phyloP scores from a whole-genome alignment of 148 eudicot species.

The Silene conica region DNA sequence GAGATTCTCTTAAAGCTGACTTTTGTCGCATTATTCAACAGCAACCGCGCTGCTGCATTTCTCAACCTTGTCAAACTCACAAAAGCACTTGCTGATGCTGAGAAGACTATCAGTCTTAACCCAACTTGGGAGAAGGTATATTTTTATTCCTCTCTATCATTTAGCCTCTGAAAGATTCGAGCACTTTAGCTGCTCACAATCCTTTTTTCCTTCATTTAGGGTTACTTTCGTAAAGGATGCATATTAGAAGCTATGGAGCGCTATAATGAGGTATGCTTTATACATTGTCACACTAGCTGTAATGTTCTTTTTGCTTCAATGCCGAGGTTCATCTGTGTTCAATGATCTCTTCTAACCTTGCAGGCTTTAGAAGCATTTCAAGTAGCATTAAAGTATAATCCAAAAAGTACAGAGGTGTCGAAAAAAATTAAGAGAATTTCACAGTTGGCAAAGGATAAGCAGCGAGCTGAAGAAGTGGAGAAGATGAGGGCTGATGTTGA shows the following conservation, averaged over 20 bases:
- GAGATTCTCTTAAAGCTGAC: constrained; percentile 7
- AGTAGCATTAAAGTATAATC: constrained; percentile 66
- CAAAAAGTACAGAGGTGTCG: constrained; percentile 83
- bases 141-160: background rate
- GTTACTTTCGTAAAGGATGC: constrained; percentile 96
- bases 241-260: constrained; percentile 88
- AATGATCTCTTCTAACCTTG: constrained; percentile 17
- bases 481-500: constrained; percentile 74
- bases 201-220: constrained; percentile 40
- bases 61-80: constrained; percentile 79
- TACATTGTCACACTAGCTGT: background rate
- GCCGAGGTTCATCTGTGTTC: constrained; percentile 1
- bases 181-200: background rate
- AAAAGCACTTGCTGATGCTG: constrained; percentile 96
- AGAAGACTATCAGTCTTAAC: constrained; percentile 68
- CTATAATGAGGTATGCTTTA: constrained; percentile 64
- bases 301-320: background rate
- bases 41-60: constrained; percentile 99
- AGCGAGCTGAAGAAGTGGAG: constrained; percentile 71
- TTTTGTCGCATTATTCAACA: constrained; percentile 28
- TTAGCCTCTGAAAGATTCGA: background rate
- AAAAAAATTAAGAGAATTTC: constrained; percentile 80
- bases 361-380: constrained; percentile 84
- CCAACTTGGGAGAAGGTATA: constrained; percentile 95
- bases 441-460: constrained; percentile 73